phyloP scores from a whole-genome alignment of 164 flowering plant genomes.

The Annona squamosa region DNA sequence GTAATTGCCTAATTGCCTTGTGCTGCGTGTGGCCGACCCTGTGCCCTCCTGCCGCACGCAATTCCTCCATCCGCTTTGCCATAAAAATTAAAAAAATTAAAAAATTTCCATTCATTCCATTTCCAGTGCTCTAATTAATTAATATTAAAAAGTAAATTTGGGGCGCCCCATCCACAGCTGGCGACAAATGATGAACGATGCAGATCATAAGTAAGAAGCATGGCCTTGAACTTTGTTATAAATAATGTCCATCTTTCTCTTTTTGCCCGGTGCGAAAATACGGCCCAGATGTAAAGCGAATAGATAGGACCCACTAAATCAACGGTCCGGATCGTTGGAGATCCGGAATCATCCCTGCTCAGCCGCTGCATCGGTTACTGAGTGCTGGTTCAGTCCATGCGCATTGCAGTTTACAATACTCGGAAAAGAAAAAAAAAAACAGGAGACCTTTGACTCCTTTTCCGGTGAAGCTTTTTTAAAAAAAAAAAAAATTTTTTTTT shows the following conservation, averaged over 20 bases:
- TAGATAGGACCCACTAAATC: not conserved
- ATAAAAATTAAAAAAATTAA: too few relatives aligned
- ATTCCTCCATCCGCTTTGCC: not conserved
- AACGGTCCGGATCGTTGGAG: not conserved
- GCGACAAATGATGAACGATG: not conserved
- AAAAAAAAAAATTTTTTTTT: too few relatives aligned
- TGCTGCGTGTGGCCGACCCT: not conserved
- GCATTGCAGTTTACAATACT: not conserved
- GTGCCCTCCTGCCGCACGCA: not conserved
- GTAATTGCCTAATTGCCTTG: not conserved
- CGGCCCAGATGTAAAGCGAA: not conserved
- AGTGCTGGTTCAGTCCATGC: not conserved
- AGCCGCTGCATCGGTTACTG: not conserved
- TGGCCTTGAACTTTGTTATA: not conserved
- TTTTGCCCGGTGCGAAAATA: too few relatives aligned
- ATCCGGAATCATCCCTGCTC: not conserved
- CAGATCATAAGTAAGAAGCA: not conserved
- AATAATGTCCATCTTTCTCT: not conserved
- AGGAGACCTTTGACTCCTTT: not conserved
- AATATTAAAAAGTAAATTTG: not conserved
- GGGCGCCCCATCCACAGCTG: not conserved
- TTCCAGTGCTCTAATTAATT: too few relatives aligned
- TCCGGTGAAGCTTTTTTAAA: not conserved
- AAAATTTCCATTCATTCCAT: not conserved
- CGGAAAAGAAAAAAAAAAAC: too few relatives aligned